phyloP scores from a whole-genome alignment of 441 rosid species.

The Corymbia citriodora region DNA sequence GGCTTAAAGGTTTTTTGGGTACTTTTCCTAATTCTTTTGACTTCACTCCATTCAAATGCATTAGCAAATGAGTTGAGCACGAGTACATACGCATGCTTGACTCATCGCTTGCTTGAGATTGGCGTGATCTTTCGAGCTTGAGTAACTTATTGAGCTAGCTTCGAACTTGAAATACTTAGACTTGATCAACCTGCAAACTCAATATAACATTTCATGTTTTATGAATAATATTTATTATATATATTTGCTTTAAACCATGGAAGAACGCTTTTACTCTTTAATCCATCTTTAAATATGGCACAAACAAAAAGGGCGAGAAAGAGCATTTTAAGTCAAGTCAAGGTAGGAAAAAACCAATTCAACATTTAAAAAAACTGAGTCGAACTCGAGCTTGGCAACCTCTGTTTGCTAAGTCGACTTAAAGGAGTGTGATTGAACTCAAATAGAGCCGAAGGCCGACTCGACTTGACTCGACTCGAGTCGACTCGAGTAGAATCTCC shows the following conservation, averaged over 20 bases:
- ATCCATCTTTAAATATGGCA: no score
- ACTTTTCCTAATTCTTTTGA: no score
- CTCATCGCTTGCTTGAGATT: neutral
- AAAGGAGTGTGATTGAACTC: neutral
- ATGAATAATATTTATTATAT: no score
- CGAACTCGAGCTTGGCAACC: fast-evolving
- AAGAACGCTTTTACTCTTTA: no score
- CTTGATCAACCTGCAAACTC: no score
- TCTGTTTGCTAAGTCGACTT: neutral
- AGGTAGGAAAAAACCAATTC: fast-evolving
- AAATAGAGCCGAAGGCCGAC: fast-evolving
- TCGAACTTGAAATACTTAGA: no score
- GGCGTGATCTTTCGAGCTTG: neutral
- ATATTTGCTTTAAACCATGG: no score
- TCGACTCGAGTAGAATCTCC: neutral
- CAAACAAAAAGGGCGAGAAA: no score
- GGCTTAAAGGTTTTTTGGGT: fast-evolving
- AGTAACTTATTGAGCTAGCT: no score
- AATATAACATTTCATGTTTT: no score
- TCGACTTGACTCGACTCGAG: fast-evolving
- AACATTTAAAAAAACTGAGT: neutral
- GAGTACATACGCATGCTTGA: neutral
- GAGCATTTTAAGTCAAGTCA: no score
- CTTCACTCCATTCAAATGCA: fast-evolving
- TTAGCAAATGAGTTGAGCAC: no score